Evolutionary conservation across 345 rosid species (phyloP).

Genomic region (Zanthoxylum bungeanum): DNA sequence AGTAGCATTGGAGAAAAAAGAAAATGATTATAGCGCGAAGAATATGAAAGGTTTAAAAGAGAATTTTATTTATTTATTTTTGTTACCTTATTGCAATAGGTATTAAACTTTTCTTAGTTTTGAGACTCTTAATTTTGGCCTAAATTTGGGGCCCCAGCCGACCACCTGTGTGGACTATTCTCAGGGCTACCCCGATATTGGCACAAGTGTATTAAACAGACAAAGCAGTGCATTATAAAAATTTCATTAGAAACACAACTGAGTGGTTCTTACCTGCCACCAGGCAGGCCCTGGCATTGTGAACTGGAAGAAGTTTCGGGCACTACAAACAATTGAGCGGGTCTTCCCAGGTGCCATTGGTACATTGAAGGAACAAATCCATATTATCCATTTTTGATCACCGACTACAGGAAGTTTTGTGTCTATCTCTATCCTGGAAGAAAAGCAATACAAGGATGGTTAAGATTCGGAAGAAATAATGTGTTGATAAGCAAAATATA

Average conservation of each 20-base stretch:
- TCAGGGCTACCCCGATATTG: too few species aligned
- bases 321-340: conserved; percentile 93
- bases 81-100: too few species aligned
- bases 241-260: not conserved
- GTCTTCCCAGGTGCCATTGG: conserved; percentile 99
- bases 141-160: too few species aligned
- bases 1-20: too few species aligned
- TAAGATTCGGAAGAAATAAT: not conserved
- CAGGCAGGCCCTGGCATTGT: conserved; percentile 89
- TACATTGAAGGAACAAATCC: conserved; percentile 97
- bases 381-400: conserved; percentile 84
- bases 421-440: conserved; percentile 79
- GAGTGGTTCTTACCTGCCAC: conserved; percentile 77
- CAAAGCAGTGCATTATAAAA: not conserved
- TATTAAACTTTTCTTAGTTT: too few species aligned
- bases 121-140: too few species aligned
- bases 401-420: conserved; percentile 79
- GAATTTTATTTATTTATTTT: too few species aligned
- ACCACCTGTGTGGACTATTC: too few species aligned
- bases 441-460: not conserved
- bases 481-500: not conserved
- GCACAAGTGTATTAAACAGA: not conserved
- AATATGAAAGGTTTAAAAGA: too few species aligned
- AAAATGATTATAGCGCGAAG: too few species aligned
- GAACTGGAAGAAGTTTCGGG: conserved; percentile 93